Conservation (phyloP, 768 basidiomycete genomes). For the Leucosporidium yakuticum region DNA sequence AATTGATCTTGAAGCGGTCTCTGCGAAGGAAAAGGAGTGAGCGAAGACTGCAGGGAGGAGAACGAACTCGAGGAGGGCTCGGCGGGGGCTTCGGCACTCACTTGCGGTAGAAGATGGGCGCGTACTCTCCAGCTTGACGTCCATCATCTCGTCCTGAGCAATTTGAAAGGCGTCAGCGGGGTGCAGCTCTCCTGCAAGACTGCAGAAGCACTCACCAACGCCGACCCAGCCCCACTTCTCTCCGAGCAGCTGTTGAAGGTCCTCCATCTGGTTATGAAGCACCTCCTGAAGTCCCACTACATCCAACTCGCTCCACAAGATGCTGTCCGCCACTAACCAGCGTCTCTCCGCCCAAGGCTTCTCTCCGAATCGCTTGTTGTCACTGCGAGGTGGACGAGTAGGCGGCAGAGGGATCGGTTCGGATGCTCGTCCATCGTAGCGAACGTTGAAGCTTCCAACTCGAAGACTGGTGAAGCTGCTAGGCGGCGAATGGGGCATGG, state of each 20-base stretch:
- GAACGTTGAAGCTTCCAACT: slow-evolving; percentile 15
- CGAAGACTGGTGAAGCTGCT: no score
- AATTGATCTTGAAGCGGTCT: slow-evolving; percentile 33
- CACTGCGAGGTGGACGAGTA: not conserved
- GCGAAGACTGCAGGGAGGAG: not conserved
- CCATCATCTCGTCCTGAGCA: slow-evolving; percentile 14
- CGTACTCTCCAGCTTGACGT: slow-evolving; percentile 18
- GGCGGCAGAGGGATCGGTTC: not conserved
- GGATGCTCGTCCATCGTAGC: slow-evolving; percentile 6
- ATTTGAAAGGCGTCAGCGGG: not conserved
- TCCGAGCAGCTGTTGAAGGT: slow-evolving; percentile 18
- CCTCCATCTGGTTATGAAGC: slow-evolving; percentile 24
- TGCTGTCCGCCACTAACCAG: slow-evolving; percentile 24
- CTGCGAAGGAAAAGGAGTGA: not conserved
- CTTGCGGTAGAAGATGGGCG: slow-evolving; percentile 33
- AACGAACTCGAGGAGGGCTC: not conserved
- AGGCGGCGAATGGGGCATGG: no score
- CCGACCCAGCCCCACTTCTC: slow-evolving; percentile 21
- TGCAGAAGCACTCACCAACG: slow-evolving; percentile 17
- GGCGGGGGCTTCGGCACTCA: not conserved
- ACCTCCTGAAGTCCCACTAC: slow-evolving; percentile 35
- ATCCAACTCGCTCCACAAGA: slow-evolving; percentile 29
- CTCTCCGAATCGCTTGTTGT: slow-evolving; percentile 12
- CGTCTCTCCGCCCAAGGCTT: slow-evolving; percentile 9
- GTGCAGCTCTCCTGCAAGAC: not conserved